phyloP scores from a whole-genome alignment of 2,329 filamentous ascomycete genomes.

The Aspergillus sp. region DNA sequence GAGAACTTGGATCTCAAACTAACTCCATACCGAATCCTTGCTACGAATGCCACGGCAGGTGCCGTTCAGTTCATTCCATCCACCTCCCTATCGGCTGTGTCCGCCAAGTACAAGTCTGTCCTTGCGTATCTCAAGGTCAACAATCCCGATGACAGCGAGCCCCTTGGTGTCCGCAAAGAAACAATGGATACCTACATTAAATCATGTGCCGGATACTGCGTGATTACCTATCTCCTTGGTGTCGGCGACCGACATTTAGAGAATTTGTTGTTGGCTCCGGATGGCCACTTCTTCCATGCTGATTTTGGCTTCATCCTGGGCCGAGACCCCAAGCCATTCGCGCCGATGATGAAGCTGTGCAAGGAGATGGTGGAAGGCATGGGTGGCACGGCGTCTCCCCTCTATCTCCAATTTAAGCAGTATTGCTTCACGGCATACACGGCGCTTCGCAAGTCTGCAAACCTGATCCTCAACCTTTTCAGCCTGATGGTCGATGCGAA shows the following conservation, averaged over 20 bases:
- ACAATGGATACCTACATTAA: slow-evolving; percentile 93
- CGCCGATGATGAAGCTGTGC: slow-evolving; percentile 92
- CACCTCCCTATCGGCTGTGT: slow-evolving; percentile 76
- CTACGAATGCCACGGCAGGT: slow-evolving; percentile 83
- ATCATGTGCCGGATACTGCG: slow-evolving; percentile 95
- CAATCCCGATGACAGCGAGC: slow-evolving; percentile 79
- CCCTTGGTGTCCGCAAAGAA: slow-evolving; percentile 84
- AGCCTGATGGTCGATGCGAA: slow-evolving; percentile 97
- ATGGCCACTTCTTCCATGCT: slow-evolving; percentile 95
- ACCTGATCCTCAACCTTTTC: slow-evolving; percentile 91
- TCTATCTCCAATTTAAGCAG: slow-evolving; percentile 87
- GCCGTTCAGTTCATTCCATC: slow-evolving; percentile 93
- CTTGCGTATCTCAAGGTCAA: slow-evolving; percentile 83
- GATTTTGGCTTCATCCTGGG: slow-evolving; percentile 98
- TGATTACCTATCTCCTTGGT: slow-evolving; percentile 95
- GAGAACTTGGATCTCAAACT: slow-evolving; percentile 95
- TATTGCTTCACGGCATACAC: slow-evolving; percentile 96
- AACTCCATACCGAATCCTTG: slow-evolving; percentile 93
- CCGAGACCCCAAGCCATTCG: slow-evolving; percentile 94
- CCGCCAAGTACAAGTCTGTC: slow-evolving; percentile 74
- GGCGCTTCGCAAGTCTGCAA: slow-evolving; percentile 82
- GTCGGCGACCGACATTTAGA: slow-evolving; percentile 95
- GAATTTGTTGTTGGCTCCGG: slow-evolving; percentile 85
- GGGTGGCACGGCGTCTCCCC: slow-evolving; percentile 76
- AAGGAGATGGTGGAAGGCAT: slow-evolving; percentile 99